These are phyloP conservation scores for Cucumis hystrix DNA, from an alignment of 306 rosid genomes.

Conservation along the genomic window DNA sequence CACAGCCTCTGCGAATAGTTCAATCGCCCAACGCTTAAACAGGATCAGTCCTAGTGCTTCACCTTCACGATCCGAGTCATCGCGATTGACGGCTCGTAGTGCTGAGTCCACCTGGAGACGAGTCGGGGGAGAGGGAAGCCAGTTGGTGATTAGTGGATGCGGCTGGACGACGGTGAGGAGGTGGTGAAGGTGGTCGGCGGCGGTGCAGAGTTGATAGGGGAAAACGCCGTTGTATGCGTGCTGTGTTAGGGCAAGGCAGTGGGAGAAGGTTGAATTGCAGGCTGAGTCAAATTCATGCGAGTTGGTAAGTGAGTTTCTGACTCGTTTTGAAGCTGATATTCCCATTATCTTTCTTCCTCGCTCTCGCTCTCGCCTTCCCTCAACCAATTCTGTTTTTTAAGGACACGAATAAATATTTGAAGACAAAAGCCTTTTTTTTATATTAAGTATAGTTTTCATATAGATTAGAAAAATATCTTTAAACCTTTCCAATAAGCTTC, in stretches of 20 bases:
- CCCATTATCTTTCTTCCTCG: slow-evolving; percentile 29
- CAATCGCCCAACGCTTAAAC: slow-evolving; percentile 61
- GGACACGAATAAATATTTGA: too few relatives aligned
- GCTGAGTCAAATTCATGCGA: slow-evolving; percentile 50
- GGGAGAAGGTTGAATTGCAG: slow-evolving; percentile 38
- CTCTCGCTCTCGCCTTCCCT: background rate
- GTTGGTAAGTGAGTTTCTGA: slow-evolving; percentile 18
- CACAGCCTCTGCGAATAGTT: slow-evolving; percentile 40
- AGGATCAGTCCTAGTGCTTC: slow-evolving; percentile 15
- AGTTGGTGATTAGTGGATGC: slow-evolving; percentile 36
- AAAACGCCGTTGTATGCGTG: slow-evolving; percentile 50
- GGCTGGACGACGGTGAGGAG: slow-evolving; percentile 18
- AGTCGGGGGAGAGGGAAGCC: slow-evolving; percentile 52
- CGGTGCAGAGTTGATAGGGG: slow-evolving; percentile 62
- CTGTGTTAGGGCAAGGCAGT: slow-evolving; percentile 54
- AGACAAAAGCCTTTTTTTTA: background rate
- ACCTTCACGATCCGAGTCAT: background rate
- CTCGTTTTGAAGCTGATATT: slow-evolving; percentile 51
- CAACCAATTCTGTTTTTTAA: background rate
- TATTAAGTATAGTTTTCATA: background rate
- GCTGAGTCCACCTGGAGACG: slow-evolving; percentile 57
- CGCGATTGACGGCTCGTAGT: slow-evolving; percentile 19
- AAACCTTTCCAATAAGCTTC: too few relatives aligned
- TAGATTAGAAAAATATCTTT: too few relatives aligned
- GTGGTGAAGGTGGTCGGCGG: slow-evolving; percentile 48